Evolutionary conservation across 176 grass and related monocot genomes (phyloP), one percentile per base, ranked within the genome.

Genomic region (Bonia amplexicaulis): DNA sequence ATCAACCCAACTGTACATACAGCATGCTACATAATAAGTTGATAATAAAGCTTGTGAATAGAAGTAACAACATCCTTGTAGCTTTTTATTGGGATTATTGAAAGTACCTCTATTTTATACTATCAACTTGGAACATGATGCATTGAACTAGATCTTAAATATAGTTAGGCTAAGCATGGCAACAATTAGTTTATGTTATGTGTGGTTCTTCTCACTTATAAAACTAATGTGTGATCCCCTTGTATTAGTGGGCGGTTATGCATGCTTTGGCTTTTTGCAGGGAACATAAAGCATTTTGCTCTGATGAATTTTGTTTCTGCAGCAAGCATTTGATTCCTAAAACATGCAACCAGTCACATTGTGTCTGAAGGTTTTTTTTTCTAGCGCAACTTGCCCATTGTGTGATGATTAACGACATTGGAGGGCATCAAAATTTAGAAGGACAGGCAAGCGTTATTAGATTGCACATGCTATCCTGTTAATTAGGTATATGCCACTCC

Each of bases 91-190:
- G 73, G 37, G 22, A 45, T 11, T 61, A 47, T 39, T 65, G 73
- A 47, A 80, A 31, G 62, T 55, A 7, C 5, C 1, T 40, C 5
- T 49, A 23, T 80, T 78, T 78, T 78, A 78, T 86, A 59, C 39
- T 4, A 12, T 27, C 88, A 90, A 86, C 84, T 83, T 79, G 84
- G 84, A 73, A 40, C 27, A 9, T 9, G 40, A 86, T 83, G 48
- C 88, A 68, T 10, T 71, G 73, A 73, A 83, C 79, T 29, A 20
- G 48, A 78, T 78, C 73, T 79, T 79, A 57, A 83, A 64, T 46
- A 59, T 10, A 40, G 6, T 70, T 80, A 7, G 19, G 5, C 71
- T 69, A 85, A 81, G 53, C 62, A 81, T 47, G 23, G 17, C 64
- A 22, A 23, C 33, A 71, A 54, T 13, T 80, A 51, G 58, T 80